Evolutionary conservation across 768 basidiomycete species (phyloP).

Genomic region (Tricholoma sp.): DNA sequence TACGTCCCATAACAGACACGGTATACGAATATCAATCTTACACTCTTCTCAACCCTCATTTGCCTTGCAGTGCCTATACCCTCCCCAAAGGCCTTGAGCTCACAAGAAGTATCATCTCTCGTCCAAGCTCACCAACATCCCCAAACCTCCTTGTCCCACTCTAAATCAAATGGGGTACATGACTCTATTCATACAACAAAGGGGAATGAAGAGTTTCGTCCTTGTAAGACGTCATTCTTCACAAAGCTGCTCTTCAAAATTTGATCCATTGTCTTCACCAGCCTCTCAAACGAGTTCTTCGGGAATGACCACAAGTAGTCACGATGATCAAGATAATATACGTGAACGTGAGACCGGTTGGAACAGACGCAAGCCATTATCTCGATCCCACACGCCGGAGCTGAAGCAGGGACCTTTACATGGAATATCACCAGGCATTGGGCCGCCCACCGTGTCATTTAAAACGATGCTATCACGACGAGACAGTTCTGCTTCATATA

Average conservation of each 20-base stretch:
- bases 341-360: constrained; percentile 45
- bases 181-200: not conserved
- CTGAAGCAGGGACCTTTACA: constrained; percentile 15
- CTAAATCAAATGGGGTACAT: constrained; percentile 1
- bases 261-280: not conserved
- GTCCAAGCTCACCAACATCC: not conserved
- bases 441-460: constrained; percentile 17
- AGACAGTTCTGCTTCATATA: constrained; percentile 37
- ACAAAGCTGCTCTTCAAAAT: not conserved
- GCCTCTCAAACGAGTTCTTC: constrained; percentile 13
- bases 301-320: not conserved
- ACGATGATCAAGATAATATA: constrained; percentile 9
- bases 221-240: not conserved
- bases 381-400: constrained; percentile 17
- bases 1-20: constrained; percentile 13
- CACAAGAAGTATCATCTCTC: not conserved
- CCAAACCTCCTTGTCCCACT: not conserved
- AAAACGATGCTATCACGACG: constrained; percentile 20
- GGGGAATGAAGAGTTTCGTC: constrained; percentile 2
- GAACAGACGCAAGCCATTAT: constrained; percentile 28
- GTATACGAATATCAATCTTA: constrained; percentile 2
- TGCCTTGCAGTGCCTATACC: constrained; percentile 14
- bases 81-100: not conserved
- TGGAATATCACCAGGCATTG: constrained; percentile 9
- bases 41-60: not conserved